Percentiles rank a stretch among this genome's conserved stretches.
phyloP scores from a whole-genome alignment of 192 early-diverging fungal genomes.

The Diversispora epigaea region DNA sequence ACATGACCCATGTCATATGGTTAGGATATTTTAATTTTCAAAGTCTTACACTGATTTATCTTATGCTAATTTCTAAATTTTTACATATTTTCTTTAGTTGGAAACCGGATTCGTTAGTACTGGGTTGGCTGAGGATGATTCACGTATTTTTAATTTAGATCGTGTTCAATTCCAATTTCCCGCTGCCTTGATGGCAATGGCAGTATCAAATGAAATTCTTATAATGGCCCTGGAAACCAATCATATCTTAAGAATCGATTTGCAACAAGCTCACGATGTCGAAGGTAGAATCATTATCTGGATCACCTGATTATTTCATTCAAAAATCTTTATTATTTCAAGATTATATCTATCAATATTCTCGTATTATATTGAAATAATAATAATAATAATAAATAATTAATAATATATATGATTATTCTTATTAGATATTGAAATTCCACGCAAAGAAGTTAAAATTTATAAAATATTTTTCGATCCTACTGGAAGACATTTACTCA shows the following conservation, averaged over 20 bases:
- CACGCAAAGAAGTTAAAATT: conserved; percentile 62
- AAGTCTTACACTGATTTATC: neutral
- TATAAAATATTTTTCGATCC: conserved; percentile 83
- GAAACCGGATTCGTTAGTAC: conserved; percentile 60
- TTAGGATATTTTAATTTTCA: conserved; percentile 20
- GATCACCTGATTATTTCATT: neutral
- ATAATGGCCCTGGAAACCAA: conserved; percentile 75
- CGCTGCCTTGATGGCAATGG: conserved; percentile 66
- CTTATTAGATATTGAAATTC: conserved; percentile 68
- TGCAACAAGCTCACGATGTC: conserved; percentile 76
- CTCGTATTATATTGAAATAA: neutral
- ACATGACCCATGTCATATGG: conserved; percentile 35
- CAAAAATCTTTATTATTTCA: neutral
- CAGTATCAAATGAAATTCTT: conserved; percentile 80
- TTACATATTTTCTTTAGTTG: conserved; percentile 39
- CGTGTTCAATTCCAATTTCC: conserved; percentile 89
- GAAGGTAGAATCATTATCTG: conserved; percentile 54
- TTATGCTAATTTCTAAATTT: conserved; percentile 10
- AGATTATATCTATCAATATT: neutral
- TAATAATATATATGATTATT: neutral
- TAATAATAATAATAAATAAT: neutral
- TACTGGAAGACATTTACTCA: conserved; percentile 83
- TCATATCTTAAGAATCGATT: conserved; percentile 82
- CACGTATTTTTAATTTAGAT: conserved; percentile 78
- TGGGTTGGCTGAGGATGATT: conserved; percentile 50